Evolutionary conservation across 192 early-diverging fungal species (phyloP).

Genomic region (Coemansia sp.): DNA sequence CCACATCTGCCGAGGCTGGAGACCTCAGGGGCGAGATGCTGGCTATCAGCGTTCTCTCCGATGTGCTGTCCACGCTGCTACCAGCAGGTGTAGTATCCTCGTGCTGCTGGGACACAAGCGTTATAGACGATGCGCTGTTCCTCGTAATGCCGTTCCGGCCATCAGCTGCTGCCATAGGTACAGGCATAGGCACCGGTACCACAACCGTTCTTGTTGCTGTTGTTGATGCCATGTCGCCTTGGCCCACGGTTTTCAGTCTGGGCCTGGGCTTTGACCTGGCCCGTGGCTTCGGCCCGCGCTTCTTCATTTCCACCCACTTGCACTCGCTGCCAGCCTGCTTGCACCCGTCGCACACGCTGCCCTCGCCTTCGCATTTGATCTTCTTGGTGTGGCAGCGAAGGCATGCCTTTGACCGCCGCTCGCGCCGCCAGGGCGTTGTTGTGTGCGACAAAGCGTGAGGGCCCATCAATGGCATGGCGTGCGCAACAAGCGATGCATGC

Average conservation of each 20-base stretch:
- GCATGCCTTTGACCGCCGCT: conserved; percentile 53
- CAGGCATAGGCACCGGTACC: not conserved
- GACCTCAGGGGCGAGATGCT: not conserved
- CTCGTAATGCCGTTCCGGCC: not conserved
- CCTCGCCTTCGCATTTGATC: conserved; percentile 53
- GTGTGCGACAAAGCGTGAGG: not conserved
- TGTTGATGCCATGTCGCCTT: not conserved
- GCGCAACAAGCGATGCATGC: conserved; percentile 1
- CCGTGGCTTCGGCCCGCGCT: conserved; percentile 50
- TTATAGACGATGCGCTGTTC: not conserved
- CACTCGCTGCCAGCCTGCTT: conserved; percentile 47
- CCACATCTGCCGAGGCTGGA: not conserved
- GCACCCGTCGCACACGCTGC: conserved; percentile 44
- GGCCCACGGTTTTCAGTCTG: not conserved
- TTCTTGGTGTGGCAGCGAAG: conserved; percentile 55
- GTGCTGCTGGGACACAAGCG: not conserved
- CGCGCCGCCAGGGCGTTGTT: conserved; percentile 42
- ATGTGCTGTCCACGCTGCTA: not conserved
- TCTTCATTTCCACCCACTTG: conserved; percentile 54
- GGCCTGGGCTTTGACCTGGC: conserved; percentile 8
- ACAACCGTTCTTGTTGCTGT: not conserved
- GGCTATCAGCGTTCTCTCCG: not conserved
- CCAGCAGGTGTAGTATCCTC: not conserved
- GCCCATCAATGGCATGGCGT: not conserved
- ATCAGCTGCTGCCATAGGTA: not conserved